Evolutionary conservation across 257 asterid genomes (phyloP).

Genomic region (Plantago major): DNA sequence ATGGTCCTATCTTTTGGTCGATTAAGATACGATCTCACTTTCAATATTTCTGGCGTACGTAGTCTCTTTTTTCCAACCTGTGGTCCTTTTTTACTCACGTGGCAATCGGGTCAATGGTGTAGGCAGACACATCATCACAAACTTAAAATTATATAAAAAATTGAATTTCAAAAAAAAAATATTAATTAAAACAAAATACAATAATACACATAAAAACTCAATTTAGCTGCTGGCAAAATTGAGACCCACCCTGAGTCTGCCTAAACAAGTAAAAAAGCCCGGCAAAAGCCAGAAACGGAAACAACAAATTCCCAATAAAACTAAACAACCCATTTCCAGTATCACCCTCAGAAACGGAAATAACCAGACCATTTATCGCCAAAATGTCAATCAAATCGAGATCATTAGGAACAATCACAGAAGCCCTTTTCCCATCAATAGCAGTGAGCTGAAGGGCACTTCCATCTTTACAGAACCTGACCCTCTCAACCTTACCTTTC

Average conservation of each 20-base stretch:
- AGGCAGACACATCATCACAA: too few relatives aligned
- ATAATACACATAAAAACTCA: too few relatives aligned
- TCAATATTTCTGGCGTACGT: too few relatives aligned
- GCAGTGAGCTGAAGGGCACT: slow-evolving; percentile 86
- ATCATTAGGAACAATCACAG: slow-evolving; percentile 83
- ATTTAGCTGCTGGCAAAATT: too few relatives aligned
- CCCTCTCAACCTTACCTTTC: slow-evolving; percentile 96
- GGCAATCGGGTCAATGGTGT: too few relatives aligned
- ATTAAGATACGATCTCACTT: slow-evolving; percentile 64
- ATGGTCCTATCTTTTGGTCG: slow-evolving; percentile 96
- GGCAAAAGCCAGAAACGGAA: slow-evolving; percentile 73
- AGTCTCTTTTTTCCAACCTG: too few relatives aligned
- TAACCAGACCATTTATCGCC: slow-evolving; percentile 96
- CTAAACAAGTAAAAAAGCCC: slow-evolving; percentile 79
- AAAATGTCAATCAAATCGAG: slow-evolving; percentile 88
- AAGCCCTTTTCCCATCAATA: slow-evolving; percentile 80
- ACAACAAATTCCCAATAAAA: slow-evolving; percentile 74
- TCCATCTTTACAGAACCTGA: slow-evolving; percentile 89
- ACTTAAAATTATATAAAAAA: too few relatives aligned
- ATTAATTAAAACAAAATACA: too few relatives aligned
- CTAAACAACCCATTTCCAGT: slow-evolving; percentile 71
- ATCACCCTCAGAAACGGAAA: slow-evolving; percentile 91
- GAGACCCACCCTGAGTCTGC: slow-evolving; percentile 92
- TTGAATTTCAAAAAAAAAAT: too few relatives aligned
- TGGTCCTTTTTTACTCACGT: too few relatives aligned